A percentile compares a stretch with the other conserved stretches of the same genome.
phyloP scores from a whole-genome alignment of 106 monocot genomes.

The Allium cepa region DNA sequence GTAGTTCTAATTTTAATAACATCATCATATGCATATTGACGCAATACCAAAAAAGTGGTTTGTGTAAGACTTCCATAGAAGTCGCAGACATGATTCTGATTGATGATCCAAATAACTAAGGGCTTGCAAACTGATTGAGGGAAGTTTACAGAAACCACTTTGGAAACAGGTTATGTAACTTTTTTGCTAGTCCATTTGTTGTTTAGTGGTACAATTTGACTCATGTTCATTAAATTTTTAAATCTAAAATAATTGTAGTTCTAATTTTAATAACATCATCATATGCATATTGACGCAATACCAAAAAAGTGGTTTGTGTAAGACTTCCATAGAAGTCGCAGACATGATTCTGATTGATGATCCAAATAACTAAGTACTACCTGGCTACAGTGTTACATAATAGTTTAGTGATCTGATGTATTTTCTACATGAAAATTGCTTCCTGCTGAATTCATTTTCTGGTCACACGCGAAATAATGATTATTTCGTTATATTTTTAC shows the following conservation, averaged over 20 bases:
- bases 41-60: background rate
- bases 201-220: background rate
- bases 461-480: no score
- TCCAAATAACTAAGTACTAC: background rate
- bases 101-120: background rate
- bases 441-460: no score
- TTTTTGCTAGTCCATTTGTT: background rate
- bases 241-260: background rate
- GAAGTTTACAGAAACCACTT: constrained; percentile 53
- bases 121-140: constrained; percentile 45
- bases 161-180: constrained; percentile 79
- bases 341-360: background rate
- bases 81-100: background rate
- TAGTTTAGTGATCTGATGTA: no score
- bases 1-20: background rate
- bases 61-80: background rate
- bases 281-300: background rate
- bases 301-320: background rate
- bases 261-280: background rate
- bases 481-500: no score
- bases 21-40: background rate
- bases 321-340: background rate
- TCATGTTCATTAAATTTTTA: background rate
- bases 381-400: no score
- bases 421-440: no score